Base-by-base conservation (phyloP, 345 rosid genomes). In the Dipteronia dyeriana region DNA sequence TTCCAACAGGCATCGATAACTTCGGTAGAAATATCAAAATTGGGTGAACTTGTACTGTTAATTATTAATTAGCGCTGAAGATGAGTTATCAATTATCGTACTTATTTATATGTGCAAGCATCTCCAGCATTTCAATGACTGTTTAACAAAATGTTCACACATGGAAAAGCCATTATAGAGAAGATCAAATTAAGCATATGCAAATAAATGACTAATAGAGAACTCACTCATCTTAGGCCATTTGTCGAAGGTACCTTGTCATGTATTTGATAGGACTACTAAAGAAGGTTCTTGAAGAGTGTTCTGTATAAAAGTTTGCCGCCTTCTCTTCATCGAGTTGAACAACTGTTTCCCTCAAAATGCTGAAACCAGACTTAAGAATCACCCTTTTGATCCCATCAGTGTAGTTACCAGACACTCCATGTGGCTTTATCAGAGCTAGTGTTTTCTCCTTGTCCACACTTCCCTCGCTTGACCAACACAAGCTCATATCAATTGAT, bases 371-470 rank as follows among this genome's bases (percentile, higher is more conserved):
- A 0, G 90, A 84, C 34, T 86, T 89, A 70, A 81, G 41, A 77
- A 91, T 76, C 13, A 84, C 67, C 71, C 65, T 75, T 80, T 86
- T 91, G 71, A 95, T 88, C 23, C 68, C 76, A 8, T 86, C 90
- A 57, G 90, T 85, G 78, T 87, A 86, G 78, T 91, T 89, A 72
- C 97, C 90, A 1, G 77, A 73, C 74, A 92, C 66, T 65, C 98
- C 97, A 76, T 95, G 97, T 16, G 97, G 97, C 84, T 95, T 92
- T 78, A 95, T 83, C 76, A 95, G 89, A 47, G 88, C 97, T 66
- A 95, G 43, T 22, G 97, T 95, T 76, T 82, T 88, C 84, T 89
- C 95, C 76, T 71, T 70, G 45, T 73, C 84, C 34, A 54, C 25
- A 73, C 61, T 77, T 68, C 76, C 90, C 45, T 75, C 56, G 19